Evolutionary conservation across 225 moss, liverwort and hornwort species (phyloP).

Genomic region (Thuidium tamariscinum): DNA sequence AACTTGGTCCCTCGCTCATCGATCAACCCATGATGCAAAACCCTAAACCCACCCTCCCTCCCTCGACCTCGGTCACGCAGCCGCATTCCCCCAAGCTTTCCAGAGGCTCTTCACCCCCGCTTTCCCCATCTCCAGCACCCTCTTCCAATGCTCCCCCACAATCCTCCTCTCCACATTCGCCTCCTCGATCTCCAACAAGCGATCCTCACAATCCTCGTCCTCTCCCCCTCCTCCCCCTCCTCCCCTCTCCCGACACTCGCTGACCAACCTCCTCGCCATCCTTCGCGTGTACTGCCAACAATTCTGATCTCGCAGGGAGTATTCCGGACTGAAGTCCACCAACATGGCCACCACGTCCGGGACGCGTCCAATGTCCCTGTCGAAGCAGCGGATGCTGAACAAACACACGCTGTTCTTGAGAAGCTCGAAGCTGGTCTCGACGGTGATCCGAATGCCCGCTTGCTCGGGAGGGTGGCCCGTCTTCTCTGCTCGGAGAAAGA

Average conservation of each 20-base stretch:
- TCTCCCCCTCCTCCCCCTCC: neutral
- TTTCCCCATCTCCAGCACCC: conserved; percentile 10
- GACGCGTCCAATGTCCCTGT: neutral
- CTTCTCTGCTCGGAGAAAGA: conserved; percentile 37
- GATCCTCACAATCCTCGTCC: neutral
- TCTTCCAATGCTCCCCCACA: conserved; percentile 17
- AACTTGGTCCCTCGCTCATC: neutral
- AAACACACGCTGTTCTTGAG: neutral
- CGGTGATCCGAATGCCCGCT: conserved; percentile 17
- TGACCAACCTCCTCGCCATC: conserved; percentile 14
- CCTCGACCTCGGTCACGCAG: neutral
- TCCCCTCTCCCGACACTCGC: conserved; percentile 1
- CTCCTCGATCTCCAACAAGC: conserved; percentile 17
- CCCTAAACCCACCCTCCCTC: neutral
- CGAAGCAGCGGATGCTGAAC: conserved; percentile 23
- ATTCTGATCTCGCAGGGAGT: conserved; percentile 30
- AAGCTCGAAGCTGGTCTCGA: conserved; percentile 7
- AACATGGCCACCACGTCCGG: conserved; percentile 13
- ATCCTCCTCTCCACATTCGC: conserved; percentile 26
- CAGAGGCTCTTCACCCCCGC: conserved; percentile 8
- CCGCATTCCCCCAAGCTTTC: neutral
- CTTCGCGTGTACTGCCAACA: conserved; percentile 38
- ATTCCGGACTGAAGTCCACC: conserved; percentile 17
- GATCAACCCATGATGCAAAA: neutral
- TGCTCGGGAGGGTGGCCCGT: neutral